phyloP scores from a whole-genome alignment of 2,329 filamentous ascomycete species.

The Tolypocladium ophioglossoides region DNA sequence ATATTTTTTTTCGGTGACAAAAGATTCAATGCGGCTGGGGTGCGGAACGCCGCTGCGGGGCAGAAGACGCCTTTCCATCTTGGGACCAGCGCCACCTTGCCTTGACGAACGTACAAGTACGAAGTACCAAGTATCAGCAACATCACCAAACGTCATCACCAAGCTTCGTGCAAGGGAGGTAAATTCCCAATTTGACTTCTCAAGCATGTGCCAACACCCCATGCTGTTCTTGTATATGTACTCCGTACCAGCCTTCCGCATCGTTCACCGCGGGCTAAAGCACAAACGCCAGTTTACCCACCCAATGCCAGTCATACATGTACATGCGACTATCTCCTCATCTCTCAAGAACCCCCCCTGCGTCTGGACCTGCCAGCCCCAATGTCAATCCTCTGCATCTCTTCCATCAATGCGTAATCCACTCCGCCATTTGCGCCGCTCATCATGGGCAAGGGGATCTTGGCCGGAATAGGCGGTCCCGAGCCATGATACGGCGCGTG shows the following conservation, averaged over 20 bases:
- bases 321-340: slow-evolving; percentile 7
- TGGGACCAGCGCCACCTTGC: slow-evolving; percentile 1
- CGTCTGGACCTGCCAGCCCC: slow-evolving; percentile 48
- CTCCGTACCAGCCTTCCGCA: neutral
- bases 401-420: slow-evolving; percentile 54
- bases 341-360: slow-evolving; percentile 30
- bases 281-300: slow-evolving; percentile 6
- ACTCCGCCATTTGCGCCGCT: slow-evolving; percentile 30
- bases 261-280: neutral
- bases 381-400: slow-evolving; percentile 59
- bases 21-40: slow-evolving; percentile 15
- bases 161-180: neutral
- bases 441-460: slow-evolving; percentile 48
- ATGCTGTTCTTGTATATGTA: neutral
- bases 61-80: neutral
- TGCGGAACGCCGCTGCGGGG: slow-evolving; percentile 4
- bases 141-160: neutral
- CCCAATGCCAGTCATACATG: slow-evolving; percentile 1
- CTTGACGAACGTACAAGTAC: too few species aligned
- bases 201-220: neutral
- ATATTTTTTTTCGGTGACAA: slow-evolving; percentile 19
- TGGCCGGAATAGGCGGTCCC: slow-evolving; percentile 57
- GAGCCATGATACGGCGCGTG: slow-evolving; percentile 29
- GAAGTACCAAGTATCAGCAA: neutral
- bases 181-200: neutral